Evolutionary conservation across 805 yeast species (phyloP).

Genomic region (Saccharomycopsis babjevae): DNA sequence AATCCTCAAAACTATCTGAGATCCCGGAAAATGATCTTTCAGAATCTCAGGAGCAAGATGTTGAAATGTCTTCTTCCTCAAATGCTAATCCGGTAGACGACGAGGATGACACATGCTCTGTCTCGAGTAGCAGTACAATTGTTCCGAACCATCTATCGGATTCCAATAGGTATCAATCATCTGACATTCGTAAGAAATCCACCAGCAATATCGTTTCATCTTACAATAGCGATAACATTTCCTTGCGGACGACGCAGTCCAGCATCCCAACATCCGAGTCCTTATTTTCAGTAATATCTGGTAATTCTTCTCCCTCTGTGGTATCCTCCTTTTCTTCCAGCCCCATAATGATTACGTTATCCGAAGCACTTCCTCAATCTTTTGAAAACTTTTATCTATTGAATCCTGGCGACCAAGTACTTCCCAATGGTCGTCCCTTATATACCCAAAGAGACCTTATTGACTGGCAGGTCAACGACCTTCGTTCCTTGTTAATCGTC

Average conservation of each 20-base stretch:
- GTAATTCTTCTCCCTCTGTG: conserved; percentile 2
- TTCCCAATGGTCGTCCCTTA: conserved; percentile 47
- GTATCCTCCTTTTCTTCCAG: conserved; percentile 1
- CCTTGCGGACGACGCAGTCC: not conserved
- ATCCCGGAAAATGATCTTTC: conserved; percentile 1
- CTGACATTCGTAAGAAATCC: not conserved
- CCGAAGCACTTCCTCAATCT: conserved; percentile 42
- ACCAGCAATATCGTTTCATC: not conserved
- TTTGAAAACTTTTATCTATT: conserved; percentile 50
- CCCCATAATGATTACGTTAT: conserved; percentile 25
- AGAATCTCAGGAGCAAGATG: not conserved
- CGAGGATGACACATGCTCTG: not conserved
- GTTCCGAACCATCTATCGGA: not conserved
- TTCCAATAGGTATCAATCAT: not conserved
- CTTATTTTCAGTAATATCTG: conserved; percentile 11
- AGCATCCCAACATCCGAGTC: conserved; percentile 2
- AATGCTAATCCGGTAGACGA: conserved; percentile 16
- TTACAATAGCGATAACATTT: not conserved
- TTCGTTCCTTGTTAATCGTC: conserved; percentile 52
- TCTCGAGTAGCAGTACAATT: not conserved
- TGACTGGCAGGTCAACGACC: conserved; percentile 66
- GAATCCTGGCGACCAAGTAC: conserved; percentile 36
- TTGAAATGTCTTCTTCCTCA: conserved; percentile 7
- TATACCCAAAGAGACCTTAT: conserved; percentile 53
- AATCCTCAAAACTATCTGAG: not conserved